Evolutionary conservation across 805 yeast genomes (phyloP).

Genomic region (Lachancea cidri): DNA sequence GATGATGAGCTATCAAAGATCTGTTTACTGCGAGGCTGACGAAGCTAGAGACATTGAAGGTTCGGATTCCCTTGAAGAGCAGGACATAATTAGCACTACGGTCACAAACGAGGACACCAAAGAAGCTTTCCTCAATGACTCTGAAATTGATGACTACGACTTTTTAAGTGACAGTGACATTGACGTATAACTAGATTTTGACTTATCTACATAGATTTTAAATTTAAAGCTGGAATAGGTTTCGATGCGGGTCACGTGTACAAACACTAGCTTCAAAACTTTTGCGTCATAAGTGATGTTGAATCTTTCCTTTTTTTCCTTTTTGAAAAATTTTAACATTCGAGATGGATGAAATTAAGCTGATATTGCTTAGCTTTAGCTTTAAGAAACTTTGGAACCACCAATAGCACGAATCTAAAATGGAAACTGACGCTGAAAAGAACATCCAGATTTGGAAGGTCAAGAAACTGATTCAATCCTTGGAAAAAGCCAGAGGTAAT

Average conservation of each 20-base stretch:
- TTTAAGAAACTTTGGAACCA: not conserved
- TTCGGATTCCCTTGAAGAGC: constrained; percentile 8
- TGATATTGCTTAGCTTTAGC: not conserved
- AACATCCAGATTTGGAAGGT: constrained; percentile 99
- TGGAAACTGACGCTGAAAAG: constrained; percentile 79
- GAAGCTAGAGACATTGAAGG: constrained; percentile 1
- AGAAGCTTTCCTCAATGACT: not conserved
- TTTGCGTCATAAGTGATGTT: not conserved
- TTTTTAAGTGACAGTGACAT: constrained; percentile 25
- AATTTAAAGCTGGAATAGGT: too few species aligned
- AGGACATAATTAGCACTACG: constrained; percentile 18
- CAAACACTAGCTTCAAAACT: too few species aligned
- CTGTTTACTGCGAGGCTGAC: constrained; percentile 9
- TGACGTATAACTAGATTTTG: not conserved
- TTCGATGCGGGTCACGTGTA: too few species aligned
- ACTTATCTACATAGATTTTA: too few species aligned
- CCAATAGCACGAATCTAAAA: not conserved
- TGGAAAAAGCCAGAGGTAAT: constrained; percentile 92
- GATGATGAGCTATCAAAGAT: constrained; percentile 3
- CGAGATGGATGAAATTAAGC: not conserved
- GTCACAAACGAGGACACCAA: constrained; percentile 16
- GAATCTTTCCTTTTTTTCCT: constrained; percentile 1
- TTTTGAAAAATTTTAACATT: constrained; percentile 1
- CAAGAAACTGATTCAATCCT: constrained; percentile 84
- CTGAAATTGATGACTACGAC: constrained; percentile 25